Evolutionary conservation across 1,284 basidiomycete species (phyloP), one percentile per base, ranked within the genome.

Genomic region (Irpex sp.): DNA sequence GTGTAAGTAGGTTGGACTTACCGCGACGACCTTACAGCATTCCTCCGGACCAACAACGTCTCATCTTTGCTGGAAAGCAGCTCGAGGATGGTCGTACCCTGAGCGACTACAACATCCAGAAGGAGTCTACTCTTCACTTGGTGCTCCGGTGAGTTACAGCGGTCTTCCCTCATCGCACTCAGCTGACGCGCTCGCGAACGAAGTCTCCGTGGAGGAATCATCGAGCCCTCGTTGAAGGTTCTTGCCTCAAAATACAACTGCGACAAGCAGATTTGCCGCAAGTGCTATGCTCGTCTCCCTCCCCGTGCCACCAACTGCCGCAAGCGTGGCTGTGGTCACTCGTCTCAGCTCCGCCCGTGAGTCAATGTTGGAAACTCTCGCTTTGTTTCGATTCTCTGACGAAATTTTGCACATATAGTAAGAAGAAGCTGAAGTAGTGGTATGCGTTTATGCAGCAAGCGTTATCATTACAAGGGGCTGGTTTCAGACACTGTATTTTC

Each of bases 261-360:
- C 78, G 94, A 95, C 80, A 95, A 96, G 85, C 92, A 95, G 77
- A 97, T 98, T 75, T 99, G 97, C 89, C 95, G 97, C 80, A 98
- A 98, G 82, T 98, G 97, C 86, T 99, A 99, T 81, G 97, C 97
- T 61, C 97, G 97, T 76, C 95, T 98, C 71, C 96, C 97, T 71
- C 96, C 95, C 63, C 95, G 97, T 81, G 97, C 97, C 55, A 98
- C 95, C 83, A 98, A 98, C 89, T 99, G 97, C 89, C 87, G 95
- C 76, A 97, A 97, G 84, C 83, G 91, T 68, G 83, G 85, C 70
- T 96, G 94, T 75, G 95, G 95, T 47, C 95, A 96, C 82, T 95
- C 94, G 64, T 93, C 91, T 66, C 94, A 97, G 78, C 93, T 97
- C 82, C 92, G 95, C 79, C 95, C 95, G 92, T 94, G 67, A 76